Evolutionary conservation across 768 basidiomycete species (phyloP).

Genomic region (Gloeopeniophorella convolvens): DNA sequence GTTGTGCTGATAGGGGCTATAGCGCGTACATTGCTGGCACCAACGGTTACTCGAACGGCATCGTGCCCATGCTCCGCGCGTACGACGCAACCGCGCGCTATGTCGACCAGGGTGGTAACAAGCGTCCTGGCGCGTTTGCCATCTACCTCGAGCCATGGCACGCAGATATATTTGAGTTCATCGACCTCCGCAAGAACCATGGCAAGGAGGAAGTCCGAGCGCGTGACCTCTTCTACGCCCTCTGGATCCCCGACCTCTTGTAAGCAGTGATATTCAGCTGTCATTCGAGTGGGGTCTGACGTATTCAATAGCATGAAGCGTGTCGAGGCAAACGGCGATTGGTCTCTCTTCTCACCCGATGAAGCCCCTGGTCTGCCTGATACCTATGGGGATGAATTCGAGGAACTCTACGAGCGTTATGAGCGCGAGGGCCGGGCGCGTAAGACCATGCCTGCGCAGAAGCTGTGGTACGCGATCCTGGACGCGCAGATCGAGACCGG

Average conservation of each 20-base stretch:
- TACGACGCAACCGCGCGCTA: constrained; percentile 98
- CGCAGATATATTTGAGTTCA: constrained; percentile 93
- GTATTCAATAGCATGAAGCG: constrained; percentile 77
- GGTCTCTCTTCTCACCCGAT: constrained; percentile 97
- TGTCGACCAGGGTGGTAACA: constrained; percentile 98
- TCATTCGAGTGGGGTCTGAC: neutral
- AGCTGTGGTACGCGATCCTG: constrained; percentile 96
- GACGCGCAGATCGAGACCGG: constrained; percentile 99
- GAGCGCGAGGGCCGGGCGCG: constrained; percentile 85
- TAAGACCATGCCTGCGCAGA: constrained; percentile 86
- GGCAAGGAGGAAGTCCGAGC: constrained; percentile 97
- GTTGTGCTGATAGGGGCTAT: constrained; percentile 1
- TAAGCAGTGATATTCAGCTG: constrained; percentile 32
- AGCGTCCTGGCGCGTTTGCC: constrained; percentile 96
- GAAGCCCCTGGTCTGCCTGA: constrained; percentile 90
- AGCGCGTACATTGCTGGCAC: constrained; percentile 99
- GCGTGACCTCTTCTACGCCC: constrained; percentile 93
- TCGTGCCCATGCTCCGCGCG: constrained; percentile 97
- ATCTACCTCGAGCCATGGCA: constrained; percentile 99
- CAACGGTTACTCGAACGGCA: constrained; percentile 98
- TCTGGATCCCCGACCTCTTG: constrained; percentile 98
- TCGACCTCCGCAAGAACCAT: constrained; percentile 97
- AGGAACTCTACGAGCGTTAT: constrained; percentile 77
- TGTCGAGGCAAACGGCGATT: constrained; percentile 81
- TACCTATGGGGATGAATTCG: constrained; percentile 86